Base-by-base conservation (phyloP, 352 stramenopile genomes). In the Phytophthora sp. region DNA sequence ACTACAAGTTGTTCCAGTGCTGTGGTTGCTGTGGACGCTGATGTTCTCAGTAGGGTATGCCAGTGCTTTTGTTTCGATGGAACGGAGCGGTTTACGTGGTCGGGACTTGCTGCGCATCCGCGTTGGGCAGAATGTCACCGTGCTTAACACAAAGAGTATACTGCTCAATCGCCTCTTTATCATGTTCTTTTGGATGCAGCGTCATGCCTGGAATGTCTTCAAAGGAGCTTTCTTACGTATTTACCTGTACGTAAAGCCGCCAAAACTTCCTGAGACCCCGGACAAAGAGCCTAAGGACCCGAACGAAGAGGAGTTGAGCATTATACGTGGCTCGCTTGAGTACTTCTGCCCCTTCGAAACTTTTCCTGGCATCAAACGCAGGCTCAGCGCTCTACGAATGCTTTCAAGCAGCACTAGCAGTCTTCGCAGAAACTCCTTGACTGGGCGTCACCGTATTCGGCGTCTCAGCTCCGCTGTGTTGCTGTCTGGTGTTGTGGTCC, bases 311-410 rank as follows among this genome's bases (percentile, higher is more conserved):
- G 66, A 84, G 46, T 56, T 84, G 11, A 74, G 56, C 12, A 74
- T 71, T 17, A 71, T 84, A 27, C 68, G 72, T 4, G 77, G 77
- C 2, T 65, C 46, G 6, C 50, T 86, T 30, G 66, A 80, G 23
- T 86, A 86, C 43, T 76, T 72, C 30, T 78, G 68, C 13, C 72
- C 74, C 2, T 69, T 84, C 26, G 72, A 86, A 18, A 81, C 72
- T n/a, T 79, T 86, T 43, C 65, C 69, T 2, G 60, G 65, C 12
- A 45, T 70, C 5, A 31, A 23, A 21, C 39, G 54, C 37, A 26
- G 28, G 13, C 24, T 41, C 4, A 23, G 18, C 24, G 45, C 28
- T 38, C 18, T 41, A 6, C 26, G 23, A 10, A 34, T 44, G 31
- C 17, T 17, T 8, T 27, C 32, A n/a, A 62, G 26, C 28, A 66